Base-by-base conservation (phyloP, 2,329 filamentous ascomycete genomes). In the Aspergillus quadricinctus region DNA sequence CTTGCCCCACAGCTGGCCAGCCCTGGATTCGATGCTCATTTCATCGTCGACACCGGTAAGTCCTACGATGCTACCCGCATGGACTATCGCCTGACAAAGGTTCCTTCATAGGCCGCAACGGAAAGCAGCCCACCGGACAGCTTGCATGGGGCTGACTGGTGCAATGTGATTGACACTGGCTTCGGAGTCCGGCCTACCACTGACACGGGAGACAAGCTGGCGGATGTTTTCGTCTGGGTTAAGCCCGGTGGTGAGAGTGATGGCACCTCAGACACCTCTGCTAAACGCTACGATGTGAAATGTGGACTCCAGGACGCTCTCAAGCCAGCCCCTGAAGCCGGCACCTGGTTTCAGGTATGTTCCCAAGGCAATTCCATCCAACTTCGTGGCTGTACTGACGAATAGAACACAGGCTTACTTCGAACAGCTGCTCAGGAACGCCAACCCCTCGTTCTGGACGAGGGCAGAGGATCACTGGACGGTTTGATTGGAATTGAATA, bases 201-300 rank as follows among this genome's bases (percentile, higher is more conserved):
- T n/a, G 76, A 83, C 66, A 88, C 86, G 8, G 83, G 82, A 14
- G 79, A 84, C 60, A 67, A 72, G 1, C 75, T 86, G 19, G 77
- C 81, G 35, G 87, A 89, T 69, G 84, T 86, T 43, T 86, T 88
- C 61, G 86, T 88, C 56, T 88, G 86, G 86, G 76, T 88, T 63
- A 89, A 88, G 80, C 86, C 86, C 4, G 86, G 86, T 61, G 80
- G 79, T 53, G 80, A 82, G 69, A 76, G 74, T 54, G 80, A 82
- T 56, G 79, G 79, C 55, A 81, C 79, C 40, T 80, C 77, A 37
- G 72, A 83, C 64, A 76, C 73, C 41, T 72, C 64, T 35, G 77
- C 83, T 9, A 61, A 72, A 21, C 79, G 80, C 52, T 85, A 82
- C 67, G 82, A 85, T 66, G 71, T 71, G 50, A 75, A 81, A 71